A percentile compares a stretch with the other conserved stretches of the same genome.
Conservation (phyloP, 2,329 filamentous ascomycete species). For the Paraconiothyrium sp. region DNA sequence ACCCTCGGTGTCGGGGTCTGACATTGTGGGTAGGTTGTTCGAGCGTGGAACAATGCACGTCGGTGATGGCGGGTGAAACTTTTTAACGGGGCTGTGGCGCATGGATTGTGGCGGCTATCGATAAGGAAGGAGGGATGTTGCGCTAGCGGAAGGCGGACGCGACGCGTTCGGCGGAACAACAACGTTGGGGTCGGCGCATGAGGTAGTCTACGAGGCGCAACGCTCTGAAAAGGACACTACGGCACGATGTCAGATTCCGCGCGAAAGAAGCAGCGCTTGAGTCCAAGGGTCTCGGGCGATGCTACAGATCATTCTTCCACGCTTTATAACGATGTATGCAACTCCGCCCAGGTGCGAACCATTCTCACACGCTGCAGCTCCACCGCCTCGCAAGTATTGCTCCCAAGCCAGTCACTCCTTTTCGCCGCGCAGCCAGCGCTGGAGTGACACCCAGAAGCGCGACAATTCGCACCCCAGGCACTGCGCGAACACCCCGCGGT, state of each 20-base stretch:
- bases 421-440: slow-evolving; percentile 46
- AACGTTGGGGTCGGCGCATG: slow-evolving; percentile 15
- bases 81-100: slow-evolving; percentile 15
- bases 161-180: slow-evolving; percentile 25
- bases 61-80: slow-evolving; percentile 30
- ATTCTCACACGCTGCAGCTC: slow-evolving; percentile 30
- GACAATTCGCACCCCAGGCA: slow-evolving; percentile 45
- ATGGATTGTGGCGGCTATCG: slow-evolving; percentile 35
- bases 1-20: slow-evolving; percentile 54
- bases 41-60: slow-evolving; percentile 23
- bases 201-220: slow-evolving; percentile 6
- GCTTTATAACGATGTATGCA: slow-evolving; percentile 31
- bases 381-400: slow-evolving; percentile 41
- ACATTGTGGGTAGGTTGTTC: slow-evolving; percentile 50
- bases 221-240: not conserved
- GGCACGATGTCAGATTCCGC: slow-evolving; percentile 48
- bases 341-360: not conserved
- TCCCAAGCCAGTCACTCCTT: slow-evolving; percentile 46
- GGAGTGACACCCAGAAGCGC: slow-evolving; percentile 44
- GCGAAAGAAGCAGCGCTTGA: slow-evolving; percentile 47
- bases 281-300: slow-evolving; percentile 31
- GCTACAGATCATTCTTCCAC: slow-evolving; percentile 24
- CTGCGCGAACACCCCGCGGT: slow-evolving; percentile 46
- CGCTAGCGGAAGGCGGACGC: slow-evolving; percentile 11
- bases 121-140: slow-evolving; percentile 27